These are phyloP conservation scores for Calonectria montana DNA, from an alignment of 2,329 filamentous ascomycete genomes.

Conservation along the genomic window DNA sequence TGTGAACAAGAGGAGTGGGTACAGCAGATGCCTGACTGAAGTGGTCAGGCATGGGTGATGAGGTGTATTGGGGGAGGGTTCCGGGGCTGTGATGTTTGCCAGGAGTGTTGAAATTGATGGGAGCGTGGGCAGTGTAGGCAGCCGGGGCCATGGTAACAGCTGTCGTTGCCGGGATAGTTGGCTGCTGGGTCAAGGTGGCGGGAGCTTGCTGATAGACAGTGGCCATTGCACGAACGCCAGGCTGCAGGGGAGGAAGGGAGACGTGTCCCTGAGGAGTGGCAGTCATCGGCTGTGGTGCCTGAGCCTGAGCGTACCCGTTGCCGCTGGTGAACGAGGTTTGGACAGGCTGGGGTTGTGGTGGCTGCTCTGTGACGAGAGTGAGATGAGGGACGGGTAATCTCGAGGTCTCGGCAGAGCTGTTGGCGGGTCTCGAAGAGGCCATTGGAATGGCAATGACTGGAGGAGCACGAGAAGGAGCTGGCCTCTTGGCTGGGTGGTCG, in stretches of 20 bases:
- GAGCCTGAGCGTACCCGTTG: conserved; percentile 51
- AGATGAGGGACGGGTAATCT: conserved; percentile 79
- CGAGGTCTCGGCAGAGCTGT: conserved; percentile 35
- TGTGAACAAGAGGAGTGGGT: conserved; percentile 68
- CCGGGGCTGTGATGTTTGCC: conserved; percentile 66
- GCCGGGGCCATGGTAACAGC: conserved; percentile 36
- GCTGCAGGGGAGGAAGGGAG: conserved; percentile 72
- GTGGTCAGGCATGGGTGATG: conserved; percentile 76
- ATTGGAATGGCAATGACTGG: conserved; percentile 27
- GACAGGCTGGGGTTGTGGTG: conserved; percentile 20
- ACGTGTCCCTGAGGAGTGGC: conserved; percentile 49
- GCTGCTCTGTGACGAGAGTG: conserved; percentile 67
- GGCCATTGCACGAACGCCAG: conserved; percentile 77
- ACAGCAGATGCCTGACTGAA: conserved; percentile 64
- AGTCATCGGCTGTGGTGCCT: conserved; percentile 45
- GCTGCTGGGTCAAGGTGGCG: conserved; percentile 52
- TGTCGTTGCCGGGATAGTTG: conserved; percentile 40
- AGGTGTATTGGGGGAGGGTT: conserved; percentile 60
- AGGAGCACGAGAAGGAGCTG: conserved; percentile 42
- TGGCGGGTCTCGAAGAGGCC: conserved; percentile 35
- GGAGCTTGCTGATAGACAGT: conserved; percentile 75
- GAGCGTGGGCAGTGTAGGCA: conserved; percentile 44
- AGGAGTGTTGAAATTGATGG: conserved; percentile 60
- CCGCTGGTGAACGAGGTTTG: conserved; percentile 48
- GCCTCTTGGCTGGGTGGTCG: conserved; percentile 68